Evolutionary conservation across 768 basidiomycete species (phyloP).

Genomic region (Suillus hirtellus): DNA sequence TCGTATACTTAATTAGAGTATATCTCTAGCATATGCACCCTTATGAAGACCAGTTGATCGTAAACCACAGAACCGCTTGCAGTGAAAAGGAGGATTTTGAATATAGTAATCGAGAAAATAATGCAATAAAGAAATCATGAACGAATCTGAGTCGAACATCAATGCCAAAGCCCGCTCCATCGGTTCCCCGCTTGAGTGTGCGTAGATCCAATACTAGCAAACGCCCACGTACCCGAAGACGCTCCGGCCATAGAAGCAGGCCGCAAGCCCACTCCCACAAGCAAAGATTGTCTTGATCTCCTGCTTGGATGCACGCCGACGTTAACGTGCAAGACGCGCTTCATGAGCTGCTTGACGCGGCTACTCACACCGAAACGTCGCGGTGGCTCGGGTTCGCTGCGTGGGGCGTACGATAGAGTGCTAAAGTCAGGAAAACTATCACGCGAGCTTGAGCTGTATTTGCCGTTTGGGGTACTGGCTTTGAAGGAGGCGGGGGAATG

Average conservation of each 20-base stretch:
- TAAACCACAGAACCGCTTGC: neutral
- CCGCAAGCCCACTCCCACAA: slow-evolving; percentile 7
- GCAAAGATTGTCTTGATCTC: slow-evolving; percentile 10
- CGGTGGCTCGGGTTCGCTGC: slow-evolving; percentile 5
- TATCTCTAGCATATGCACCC: neutral
- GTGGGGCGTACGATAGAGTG: slow-evolving; percentile 12
- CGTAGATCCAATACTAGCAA: slow-evolving; percentile 17
- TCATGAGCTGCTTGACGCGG: slow-evolving; percentile 26
- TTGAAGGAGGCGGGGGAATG: neutral
- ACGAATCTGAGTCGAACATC: neutral
- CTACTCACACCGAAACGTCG: slow-evolving; percentile 21
- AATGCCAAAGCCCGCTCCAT: slow-evolving; percentile 28
- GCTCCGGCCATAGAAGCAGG: slow-evolving; percentile 2
- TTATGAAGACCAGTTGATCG: neutral
- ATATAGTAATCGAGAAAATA: neutral
- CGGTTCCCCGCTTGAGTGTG: slow-evolving; percentile 12
- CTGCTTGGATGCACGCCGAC: neutral
- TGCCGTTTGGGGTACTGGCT: slow-evolving; percentile 6
- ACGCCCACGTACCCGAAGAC: slow-evolving; percentile 24
- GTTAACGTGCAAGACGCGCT: slow-evolving; percentile 21
- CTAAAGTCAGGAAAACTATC: slow-evolving; percentile 21
- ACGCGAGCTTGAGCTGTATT: slow-evolving; percentile 4
- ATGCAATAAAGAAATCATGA: neutral
- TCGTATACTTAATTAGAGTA: neutral
- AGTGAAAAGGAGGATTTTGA: neutral